phyloP scores from a whole-genome alignment of 805 yeast species.

The Ogataea zsoltii region DNA sequence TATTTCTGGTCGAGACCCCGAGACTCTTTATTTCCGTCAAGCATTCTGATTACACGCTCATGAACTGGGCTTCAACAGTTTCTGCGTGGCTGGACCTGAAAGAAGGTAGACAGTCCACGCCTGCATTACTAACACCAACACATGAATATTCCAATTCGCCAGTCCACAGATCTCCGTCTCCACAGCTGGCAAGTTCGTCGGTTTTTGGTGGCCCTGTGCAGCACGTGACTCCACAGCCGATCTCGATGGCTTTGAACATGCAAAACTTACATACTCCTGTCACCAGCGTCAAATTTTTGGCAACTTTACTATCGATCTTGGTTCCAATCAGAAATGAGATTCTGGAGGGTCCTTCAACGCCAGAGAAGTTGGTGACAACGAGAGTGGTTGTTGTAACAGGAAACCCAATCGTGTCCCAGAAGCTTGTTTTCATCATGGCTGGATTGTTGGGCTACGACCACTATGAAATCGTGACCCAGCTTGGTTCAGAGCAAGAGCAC shows the following conservation, averaged over 20 bases:
- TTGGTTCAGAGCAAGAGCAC: neutral
- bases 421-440: constrained; percentile 51
- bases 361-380: constrained; percentile 30
- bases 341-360: constrained; percentile 37
- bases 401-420: constrained; percentile 57
- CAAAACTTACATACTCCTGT: constrained; percentile 1
- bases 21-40: constrained; percentile 45
- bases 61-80: constrained; percentile 54
- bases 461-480: constrained; percentile 9
- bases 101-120: constrained; percentile 37
- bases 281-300: constrained; percentile 40
- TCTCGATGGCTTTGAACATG: neutral
- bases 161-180: constrained; percentile 10
- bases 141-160: constrained; percentile 9
- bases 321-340: constrained; percentile 39
- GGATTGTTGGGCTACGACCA: constrained; percentile 46
- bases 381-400: constrained; percentile 56
- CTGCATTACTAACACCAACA: constrained; percentile 3
- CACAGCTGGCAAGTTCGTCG: neutral
- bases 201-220: constrained; percentile 2
- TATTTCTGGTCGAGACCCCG: constrained; percentile 46
- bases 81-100: constrained; percentile 57
- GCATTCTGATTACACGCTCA: constrained; percentile 39
- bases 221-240: neutral
- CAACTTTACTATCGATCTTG: constrained; percentile 48